Base-by-base conservation (phyloP, 306 rosid species). In the Abrus pulchellus region DNA sequence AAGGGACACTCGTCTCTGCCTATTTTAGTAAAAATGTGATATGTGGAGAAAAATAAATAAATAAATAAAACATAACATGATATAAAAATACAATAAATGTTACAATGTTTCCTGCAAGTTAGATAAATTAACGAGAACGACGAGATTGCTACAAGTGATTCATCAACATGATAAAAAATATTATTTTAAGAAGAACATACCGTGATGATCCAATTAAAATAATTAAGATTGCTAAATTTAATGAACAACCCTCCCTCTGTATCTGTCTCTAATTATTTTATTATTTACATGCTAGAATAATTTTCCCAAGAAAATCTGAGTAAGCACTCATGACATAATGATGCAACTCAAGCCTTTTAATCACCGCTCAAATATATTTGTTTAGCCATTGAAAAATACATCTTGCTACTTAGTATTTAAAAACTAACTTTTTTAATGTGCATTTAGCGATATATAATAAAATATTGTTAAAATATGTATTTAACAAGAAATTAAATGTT, bases 301-400 rank as follows among this genome's bases (percentile, higher is more conserved):
- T 67, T 8, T 59, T 79, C 70, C 77, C 77, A 12, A 79, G 41
- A 45, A 69, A 69, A 70, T 70, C 44, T 10, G 53, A 59, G 43
- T 59, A 34, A 48, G 68, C 48, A 34, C 11, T 34, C 76, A 47
- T 20, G 20, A 20, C 20, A 20, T 20, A 20, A 20, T 20, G 20
- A 20, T n/a, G 76, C 76, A 68, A 32, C 44, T 38, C 69, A 33
- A 56, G 13, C 29, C 41, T 68, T 32, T 68, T 68, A 68, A 68
- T 45, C 74, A 28, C 41, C 41, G 6, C 8, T 12, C 8, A 13
- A 44, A 44, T 44, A 44, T 44, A 44, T 7, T 44, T 8, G 9
- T 44, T 36, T 36, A 36, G 4, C 2, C 40, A 36, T 36, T 36
- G 40, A 36, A 0, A 36, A 36, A 4, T 4, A 36, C 3, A 20